Conservation (phyloP, 2,329 filamentous ascomycete genomes). For the Macroventuria anomochaeta region DNA sequence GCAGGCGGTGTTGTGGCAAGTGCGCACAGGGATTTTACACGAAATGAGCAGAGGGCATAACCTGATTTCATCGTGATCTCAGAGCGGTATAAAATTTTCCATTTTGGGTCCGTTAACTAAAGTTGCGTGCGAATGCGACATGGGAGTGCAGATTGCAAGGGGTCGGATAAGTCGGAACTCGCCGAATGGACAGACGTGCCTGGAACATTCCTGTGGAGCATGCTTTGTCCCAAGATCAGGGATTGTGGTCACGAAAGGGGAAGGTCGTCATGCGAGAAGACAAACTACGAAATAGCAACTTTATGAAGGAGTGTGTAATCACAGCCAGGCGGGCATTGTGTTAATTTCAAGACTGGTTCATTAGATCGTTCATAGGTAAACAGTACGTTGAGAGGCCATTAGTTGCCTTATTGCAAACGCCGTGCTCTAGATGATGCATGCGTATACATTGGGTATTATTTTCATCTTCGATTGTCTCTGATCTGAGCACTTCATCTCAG, state of each 20-base stretch:
- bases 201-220: constrained; percentile 4
- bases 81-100: constrained; percentile 8
- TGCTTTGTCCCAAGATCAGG: background rate
- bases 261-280: background rate
- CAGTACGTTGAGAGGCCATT: background rate
- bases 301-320: no score
- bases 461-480: constrained; percentile 25
- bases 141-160: constrained; percentile 8
- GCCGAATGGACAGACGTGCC: background rate
- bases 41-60: background rate
- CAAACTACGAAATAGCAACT: background rate
- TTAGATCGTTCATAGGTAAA: background rate
- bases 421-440: constrained; percentile 2
- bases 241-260: background rate
- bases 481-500: constrained; percentile 44
- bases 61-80: constrained; percentile 13
- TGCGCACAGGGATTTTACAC: background rate
- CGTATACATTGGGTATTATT: constrained; percentile 17
- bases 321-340: background rate
- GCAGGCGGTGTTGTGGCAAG: background rate
- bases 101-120: background rate
- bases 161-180: constrained; percentile 16
- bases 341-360: background rate
- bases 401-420: background rate
- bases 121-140: constrained; percentile 1